Evolutionary conservation across 1,284 basidiomycete genomes (phyloP), one percentile per base, ranked within the genome.

Genomic region (Vanrija sp.): DNA sequence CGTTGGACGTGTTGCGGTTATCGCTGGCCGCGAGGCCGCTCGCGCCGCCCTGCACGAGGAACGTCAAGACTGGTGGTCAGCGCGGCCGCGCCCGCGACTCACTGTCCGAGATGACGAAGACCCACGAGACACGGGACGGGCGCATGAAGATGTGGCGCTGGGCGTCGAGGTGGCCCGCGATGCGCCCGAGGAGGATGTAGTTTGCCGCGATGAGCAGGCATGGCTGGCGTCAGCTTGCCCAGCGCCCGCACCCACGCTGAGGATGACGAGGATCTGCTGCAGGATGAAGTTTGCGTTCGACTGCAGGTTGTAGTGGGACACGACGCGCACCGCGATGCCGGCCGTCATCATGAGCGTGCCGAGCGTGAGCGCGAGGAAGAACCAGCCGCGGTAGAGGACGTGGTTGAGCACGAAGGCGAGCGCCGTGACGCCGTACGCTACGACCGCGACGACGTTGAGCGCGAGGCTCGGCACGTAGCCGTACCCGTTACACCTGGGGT

Each of bases 201-300:
- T 84, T 80, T 27, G 84, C 80, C 6, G 85, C 85, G 58, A 87
- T 84, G 75, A 86, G 86, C n/a, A 83, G 84, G 61, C 85, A 87
- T 9, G 86, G 84, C 77, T 81, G 58, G 20, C 9, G 38, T 39
- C 38, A 39, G 15, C n/a, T 5, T 2, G 38, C 9, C 31, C 31
- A 14, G 15, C 7, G n/a, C n/a, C 6, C 10, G 2, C 8, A 39
- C 38, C 12, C 38, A 39, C 38, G 19, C 38, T 39, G 38, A 39
- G 38, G 10, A 39, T 39, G 38, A 39, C 38, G 10, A 39, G 38
- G 2, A 39, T 15, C n/a, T 39, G 19, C 38, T 8, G 6, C 16
- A 39, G 6, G 12, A 39, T 39, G 38, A 18, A 39, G 7, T 4
- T 3, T 8, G 7, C 38, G 12, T 18, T n/a, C 6, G 7, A 18